These are phyloP conservation scores for Boletus edulis DNA, from an alignment of 768 basidiomycete genomes.

Conservation along the genomic window DNA sequence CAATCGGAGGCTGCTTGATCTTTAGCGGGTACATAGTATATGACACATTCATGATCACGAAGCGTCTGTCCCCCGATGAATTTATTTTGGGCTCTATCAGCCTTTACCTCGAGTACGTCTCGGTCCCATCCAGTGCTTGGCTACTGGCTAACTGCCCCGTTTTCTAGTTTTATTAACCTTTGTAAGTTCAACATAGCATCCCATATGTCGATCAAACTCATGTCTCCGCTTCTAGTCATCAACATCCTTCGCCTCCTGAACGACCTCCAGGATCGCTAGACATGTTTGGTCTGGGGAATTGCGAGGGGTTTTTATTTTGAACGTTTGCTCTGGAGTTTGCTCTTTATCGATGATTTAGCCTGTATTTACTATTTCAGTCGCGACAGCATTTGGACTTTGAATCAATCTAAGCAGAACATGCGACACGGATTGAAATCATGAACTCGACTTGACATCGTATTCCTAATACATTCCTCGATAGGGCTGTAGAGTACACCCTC, in stretches of 20 bases:
- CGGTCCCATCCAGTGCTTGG: background rate
- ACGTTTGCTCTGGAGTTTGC: background rate
- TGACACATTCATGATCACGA: slow-evolving; percentile 90
- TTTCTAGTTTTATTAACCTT: slow-evolving; percentile 75
- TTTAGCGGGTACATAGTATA: slow-evolving; percentile 91
- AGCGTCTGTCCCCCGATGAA: slow-evolving; percentile 87
- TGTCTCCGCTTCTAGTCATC: slow-evolving; percentile 50
- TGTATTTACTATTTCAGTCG: slow-evolving; percentile 26
- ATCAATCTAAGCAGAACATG: background rate
- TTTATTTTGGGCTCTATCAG: slow-evolving; percentile 88
- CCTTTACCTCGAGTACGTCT: slow-evolving; percentile 88
- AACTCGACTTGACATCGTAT: background rate
- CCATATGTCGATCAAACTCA: slow-evolving; percentile 1
- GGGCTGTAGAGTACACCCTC: background rate
- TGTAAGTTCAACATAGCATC: slow-evolving; percentile 48
- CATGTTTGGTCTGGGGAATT: background rate
- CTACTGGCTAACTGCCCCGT: slow-evolving; percentile 16
- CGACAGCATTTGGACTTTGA: slow-evolving; percentile 6
- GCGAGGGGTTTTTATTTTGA: background rate
- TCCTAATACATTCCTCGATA: too few relatives aligned
- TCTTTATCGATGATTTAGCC: slow-evolving; percentile 9
- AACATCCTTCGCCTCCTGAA: slow-evolving; percentile 83
- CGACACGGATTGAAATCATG: background rate
- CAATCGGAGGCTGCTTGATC: slow-evolving; percentile 72
- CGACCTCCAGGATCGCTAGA: slow-evolving; percentile 43